Conservation (phyloP, 1,139 yeast species). For the Debaryomyces sp. region DNA sequence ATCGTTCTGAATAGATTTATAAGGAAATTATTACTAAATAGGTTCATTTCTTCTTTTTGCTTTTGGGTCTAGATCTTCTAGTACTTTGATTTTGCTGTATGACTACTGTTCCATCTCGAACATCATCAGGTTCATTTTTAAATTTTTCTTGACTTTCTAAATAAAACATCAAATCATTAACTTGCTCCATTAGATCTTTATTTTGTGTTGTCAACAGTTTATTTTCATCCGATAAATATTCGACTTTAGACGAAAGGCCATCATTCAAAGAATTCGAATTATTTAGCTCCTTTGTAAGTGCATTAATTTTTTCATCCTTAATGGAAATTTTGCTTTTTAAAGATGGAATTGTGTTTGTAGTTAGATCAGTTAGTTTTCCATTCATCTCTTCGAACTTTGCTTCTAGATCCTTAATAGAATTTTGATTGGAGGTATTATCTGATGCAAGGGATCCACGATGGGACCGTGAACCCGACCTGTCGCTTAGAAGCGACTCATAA, state of each 20-base stretch:
- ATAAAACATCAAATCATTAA: slow-evolving; percentile 79
- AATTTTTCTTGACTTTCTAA: slow-evolving; percentile 75
- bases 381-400: slow-evolving; percentile 34
- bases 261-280: slow-evolving; percentile 50
- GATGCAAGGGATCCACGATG: slow-evolving; percentile 23
- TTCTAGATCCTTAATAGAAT: slow-evolving; percentile 35
- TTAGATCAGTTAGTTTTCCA: slow-evolving; percentile 25
- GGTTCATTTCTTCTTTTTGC: slow-evolving; percentile 18
- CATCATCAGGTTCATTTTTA: slow-evolving; percentile 68
- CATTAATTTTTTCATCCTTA: slow-evolving; percentile 36
- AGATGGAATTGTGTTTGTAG: slow-evolving; percentile 34
- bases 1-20: background rate
- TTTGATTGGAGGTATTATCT: slow-evolving; percentile 18
- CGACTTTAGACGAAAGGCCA: slow-evolving; percentile 61
- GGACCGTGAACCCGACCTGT: slow-evolving; percentile 31
- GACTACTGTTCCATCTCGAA: slow-evolving; percentile 69
- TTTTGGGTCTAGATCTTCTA: slow-evolving; percentile 20
- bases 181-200: slow-evolving; percentile 65
- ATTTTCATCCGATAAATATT: slow-evolving; percentile 43
- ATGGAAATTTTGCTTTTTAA: slow-evolving; percentile 30
- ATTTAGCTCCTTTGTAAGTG: slow-evolving; percentile 32
- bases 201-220: slow-evolving; percentile 38
- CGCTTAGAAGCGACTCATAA: slow-evolving; percentile 65
- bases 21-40: background rate
- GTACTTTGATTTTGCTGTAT: slow-evolving; percentile 28